Conservation (phyloP, 2,329 filamentous ascomycete genomes). For the Grosmannia penicillata region DNA sequence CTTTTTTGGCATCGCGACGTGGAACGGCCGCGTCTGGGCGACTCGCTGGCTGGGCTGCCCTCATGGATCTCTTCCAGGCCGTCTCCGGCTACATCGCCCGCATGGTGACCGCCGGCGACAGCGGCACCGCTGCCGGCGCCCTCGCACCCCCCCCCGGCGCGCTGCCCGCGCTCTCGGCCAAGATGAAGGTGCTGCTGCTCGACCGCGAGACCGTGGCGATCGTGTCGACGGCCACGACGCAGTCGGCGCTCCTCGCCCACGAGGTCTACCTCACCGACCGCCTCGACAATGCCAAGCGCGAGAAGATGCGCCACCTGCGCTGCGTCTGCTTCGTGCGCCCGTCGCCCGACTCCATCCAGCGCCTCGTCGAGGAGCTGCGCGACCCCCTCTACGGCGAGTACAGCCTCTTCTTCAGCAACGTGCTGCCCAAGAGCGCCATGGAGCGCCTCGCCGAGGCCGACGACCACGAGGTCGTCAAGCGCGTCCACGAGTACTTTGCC, state of each 20-base stretch:
- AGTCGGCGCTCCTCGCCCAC: conserved; percentile 86
- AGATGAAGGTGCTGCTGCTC: conserved; percentile 96
- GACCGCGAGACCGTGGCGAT: conserved; percentile 91
- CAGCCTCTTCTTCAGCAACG: conserved; percentile 93
- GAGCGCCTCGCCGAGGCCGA: conserved; percentile 92
- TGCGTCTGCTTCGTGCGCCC: conserved; percentile 90
- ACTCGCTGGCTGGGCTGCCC: too few relatives aligned
- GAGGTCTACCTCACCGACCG: conserved; percentile 97
- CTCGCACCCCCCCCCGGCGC: conserved; percentile 45
- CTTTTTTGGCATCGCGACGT: neutral
- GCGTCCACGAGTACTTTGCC: conserved; percentile 89
- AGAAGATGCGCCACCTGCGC: conserved; percentile 95
- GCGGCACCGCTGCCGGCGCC: conserved; percentile 37
- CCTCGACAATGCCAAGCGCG: conserved; percentile 73
- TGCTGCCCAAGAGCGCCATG: conserved; percentile 89
- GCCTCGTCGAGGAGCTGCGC: conserved; percentile 84
- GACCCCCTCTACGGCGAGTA: conserved; percentile 98
- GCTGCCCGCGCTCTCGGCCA: conserved; percentile 47
- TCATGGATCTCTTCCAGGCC: conserved; percentile 94
- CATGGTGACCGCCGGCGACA: conserved; percentile 80
- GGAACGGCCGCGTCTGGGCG: too few relatives aligned
- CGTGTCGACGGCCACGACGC: conserved; percentile 87
- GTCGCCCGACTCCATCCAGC: conserved; percentile 82
- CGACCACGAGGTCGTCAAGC: conserved; percentile 90
- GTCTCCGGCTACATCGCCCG: conserved; percentile 91